Conservation (phyloP, 2,329 filamentous ascomycete species). For the Dactylella cylindrospora region DNA sequence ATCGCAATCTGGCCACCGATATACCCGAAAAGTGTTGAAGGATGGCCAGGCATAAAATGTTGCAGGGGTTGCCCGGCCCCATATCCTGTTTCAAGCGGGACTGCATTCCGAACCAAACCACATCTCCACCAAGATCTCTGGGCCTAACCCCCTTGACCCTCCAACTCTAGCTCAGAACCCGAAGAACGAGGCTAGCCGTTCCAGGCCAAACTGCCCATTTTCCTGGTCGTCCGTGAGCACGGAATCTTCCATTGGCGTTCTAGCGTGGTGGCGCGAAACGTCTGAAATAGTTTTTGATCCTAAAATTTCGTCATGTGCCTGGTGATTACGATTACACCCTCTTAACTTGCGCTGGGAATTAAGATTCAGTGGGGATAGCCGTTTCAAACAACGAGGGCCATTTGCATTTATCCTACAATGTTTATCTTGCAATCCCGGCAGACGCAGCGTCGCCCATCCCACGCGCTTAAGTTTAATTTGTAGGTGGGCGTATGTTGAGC, state of each 20-base stretch:
- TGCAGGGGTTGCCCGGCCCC: conserved; percentile 22
- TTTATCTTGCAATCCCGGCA: too few relatives aligned
- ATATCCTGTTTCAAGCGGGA: conserved; percentile 41
- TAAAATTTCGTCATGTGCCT: conserved; percentile 32
- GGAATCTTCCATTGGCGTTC: conserved; percentile 25
- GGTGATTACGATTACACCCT: too few relatives aligned
- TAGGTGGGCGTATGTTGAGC: too few relatives aligned
- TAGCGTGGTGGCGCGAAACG: conserved; percentile 3
- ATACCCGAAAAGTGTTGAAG: conserved; percentile 34
- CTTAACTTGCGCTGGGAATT: too few relatives aligned
- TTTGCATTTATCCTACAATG: too few relatives aligned
- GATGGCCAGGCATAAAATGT: conserved; percentile 13
- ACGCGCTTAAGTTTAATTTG: too few relatives aligned
- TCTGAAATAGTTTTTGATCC: too few relatives aligned
- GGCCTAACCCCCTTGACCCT: conserved; percentile 1
- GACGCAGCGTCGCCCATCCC: too few relatives aligned
- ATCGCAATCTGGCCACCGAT: too few relatives aligned
- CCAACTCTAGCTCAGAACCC: too few relatives aligned
- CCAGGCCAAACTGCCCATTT: conserved; percentile 1
- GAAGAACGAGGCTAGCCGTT: conserved; percentile 3
- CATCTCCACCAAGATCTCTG: conserved; percentile 4
- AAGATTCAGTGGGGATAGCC: too few relatives aligned
- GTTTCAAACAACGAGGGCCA: too few relatives aligned
- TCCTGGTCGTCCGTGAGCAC: conserved; percentile 2
- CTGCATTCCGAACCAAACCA: conserved; percentile 29